Evolutionary conservation across 2,329 filamentous ascomycete genomes (phyloP), one percentile per base, ranked within the genome.

Genomic region (Colletotrichum falcatum): DNA sequence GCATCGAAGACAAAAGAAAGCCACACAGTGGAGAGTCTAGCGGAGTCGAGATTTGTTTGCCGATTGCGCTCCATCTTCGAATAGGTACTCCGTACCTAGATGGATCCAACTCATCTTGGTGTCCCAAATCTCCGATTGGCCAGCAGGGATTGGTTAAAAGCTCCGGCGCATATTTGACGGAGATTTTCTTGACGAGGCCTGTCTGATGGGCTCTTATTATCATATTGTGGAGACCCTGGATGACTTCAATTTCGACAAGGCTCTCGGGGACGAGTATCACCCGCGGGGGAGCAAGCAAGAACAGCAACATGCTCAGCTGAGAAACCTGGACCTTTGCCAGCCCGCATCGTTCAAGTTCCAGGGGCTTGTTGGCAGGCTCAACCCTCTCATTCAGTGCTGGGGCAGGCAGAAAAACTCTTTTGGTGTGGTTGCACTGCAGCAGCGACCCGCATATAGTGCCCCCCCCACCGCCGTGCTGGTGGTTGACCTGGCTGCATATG

Each of bases 51-150:
- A 26, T 63, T 37, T 53, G 35, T 39, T 26, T 33, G 30, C 30
- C 59, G 55, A 53, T 35, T 48, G 44, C 65, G 64, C 58, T 68
- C 58, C 42, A 59, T 68, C 67, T 67, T 63, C 53, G 44, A 37
- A 54, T 20, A 49, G n/a, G n/a, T n/a, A n/a, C n/a, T n/a, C n/a
- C n/a, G n/a, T n/a, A n/a, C n/a, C n/a, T n/a, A n/a, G 48, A 70
- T 70, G 66, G 63, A 66, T n/a, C 66, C 63, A 70, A 61, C 11
- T 35, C 63, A 59, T 49, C 44, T 54, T 53, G 54, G 39, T 51
- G 59, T 20, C 30, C 67, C 64, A 71, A 68, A 63, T 71, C 59
- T 68, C 68, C 68, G 68, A 71, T 71, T 71, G 68, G 68, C 20
- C 46, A 23, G 37, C 64, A 71, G 68, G 68, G 61, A 49, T 61